Evolutionary conservation across 1,284 basidiomycete species (phyloP).

Genomic region (Filobasidium uniguttulatum): DNA sequence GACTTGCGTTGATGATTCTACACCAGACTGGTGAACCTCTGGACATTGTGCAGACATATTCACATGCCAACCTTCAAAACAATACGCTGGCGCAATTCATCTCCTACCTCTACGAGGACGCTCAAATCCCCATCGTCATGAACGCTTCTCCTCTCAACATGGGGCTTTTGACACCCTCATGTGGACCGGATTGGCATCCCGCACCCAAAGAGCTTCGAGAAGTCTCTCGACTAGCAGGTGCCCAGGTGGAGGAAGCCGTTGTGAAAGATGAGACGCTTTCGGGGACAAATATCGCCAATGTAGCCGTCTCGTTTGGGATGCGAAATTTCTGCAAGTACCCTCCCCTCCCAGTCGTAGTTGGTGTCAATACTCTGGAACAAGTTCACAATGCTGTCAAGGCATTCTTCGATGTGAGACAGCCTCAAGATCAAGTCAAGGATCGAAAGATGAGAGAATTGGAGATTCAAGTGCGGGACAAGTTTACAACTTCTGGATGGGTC

Average conservation of each 20-base stretch:
- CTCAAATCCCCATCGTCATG: conserved; percentile 55
- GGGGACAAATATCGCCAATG: conserved; percentile 12
- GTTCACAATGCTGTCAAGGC: conserved; percentile 10
- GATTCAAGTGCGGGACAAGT: not conserved
- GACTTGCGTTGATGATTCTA: conserved; percentile 58
- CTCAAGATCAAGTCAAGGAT: conserved; percentile 1
- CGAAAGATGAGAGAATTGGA: conserved; percentile 1
- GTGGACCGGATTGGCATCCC: conserved; percentile 72
- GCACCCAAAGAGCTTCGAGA: conserved; percentile 34
- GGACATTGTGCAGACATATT: conserved; percentile 71
- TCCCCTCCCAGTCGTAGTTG: conserved; percentile 11
- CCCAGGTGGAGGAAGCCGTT: too few species aligned
- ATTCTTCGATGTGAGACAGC: conserved; percentile 9
- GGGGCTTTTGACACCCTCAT: conserved; percentile 60
- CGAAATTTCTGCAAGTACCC: conserved; percentile 1
- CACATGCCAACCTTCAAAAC: conserved; percentile 77
- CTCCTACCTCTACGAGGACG: conserved; percentile 47
- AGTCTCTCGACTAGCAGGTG: too few species aligned
- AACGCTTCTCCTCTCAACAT: conserved; percentile 84
- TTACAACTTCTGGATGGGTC: conserved; percentile 4
- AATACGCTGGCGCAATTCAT: conserved; percentile 50
- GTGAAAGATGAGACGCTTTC: not conserved
- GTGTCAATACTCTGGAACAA: conserved; percentile 6
- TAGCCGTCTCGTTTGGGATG: conserved; percentile 16
- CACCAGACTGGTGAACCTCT: conserved; percentile 45